Base-by-base conservation (phyloP, 345 rosid genomes). In the Ailanthus altissimus region DNA sequence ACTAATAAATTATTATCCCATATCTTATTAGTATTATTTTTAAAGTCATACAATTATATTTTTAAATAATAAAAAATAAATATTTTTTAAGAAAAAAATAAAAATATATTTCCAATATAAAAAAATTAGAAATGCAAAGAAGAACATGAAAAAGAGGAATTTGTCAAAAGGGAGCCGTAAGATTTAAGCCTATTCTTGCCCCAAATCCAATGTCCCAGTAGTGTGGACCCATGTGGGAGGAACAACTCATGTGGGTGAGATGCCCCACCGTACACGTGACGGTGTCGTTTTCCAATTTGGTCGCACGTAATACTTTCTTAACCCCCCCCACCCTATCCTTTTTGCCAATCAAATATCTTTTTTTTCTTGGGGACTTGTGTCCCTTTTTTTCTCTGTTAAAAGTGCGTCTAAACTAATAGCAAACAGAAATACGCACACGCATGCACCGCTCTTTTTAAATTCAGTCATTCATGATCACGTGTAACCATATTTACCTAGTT, bases 221-320 rank as follows among this genome's bases (percentile, higher is more conserved):
- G 43, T 21, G 32, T 59, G 69, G 68, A 8, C 51, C 77, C 73
- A 65, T 25, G 70, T 18, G 32, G 56, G 45, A 26, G 65, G 67
- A 64, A 54, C 81, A 70, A 20, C 71, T 28, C 77, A 80, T 70
- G 85, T 80, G 83, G 83, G 75, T 43, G 36, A 42, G 45, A 50
- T 25, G 57, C 50, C 84, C 82, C 78, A 71, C 59, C 54, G 58
- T 78, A 70, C 83, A 83, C 80, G 78, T 78, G 84, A 75, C 60
- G 76, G 75, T 80, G 86, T 74, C 81, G 75, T 75, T 75, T 83
- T 75, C 81, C 67, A 16, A 74, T 57, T 83, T 66, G 78, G 43
- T 69, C 42, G 59, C 54, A 61, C 45, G 49, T 32, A 51, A 59
- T 2, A 70, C 26, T 38, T 11, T 4, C 20, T 54, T 6, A n/a